A percentile compares a stretch with the other conserved stretches of the same genome.
Conservation (phyloP, 345 rosid species). For the Populus pruinosa region DNA sequence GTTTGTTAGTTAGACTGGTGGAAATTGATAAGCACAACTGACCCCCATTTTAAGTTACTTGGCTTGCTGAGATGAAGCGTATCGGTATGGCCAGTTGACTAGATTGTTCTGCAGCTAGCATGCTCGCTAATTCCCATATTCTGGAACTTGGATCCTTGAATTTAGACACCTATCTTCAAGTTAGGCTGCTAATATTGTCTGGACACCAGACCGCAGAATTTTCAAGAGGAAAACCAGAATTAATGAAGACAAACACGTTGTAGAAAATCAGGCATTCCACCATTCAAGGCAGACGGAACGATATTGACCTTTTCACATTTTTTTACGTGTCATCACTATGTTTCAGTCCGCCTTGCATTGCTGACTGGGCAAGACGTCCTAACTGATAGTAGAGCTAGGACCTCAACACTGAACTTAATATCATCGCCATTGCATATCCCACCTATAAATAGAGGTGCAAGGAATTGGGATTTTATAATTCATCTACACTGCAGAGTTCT, state of each 20-base stretch:
- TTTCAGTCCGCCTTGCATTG: too few relatives aligned
- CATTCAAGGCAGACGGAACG: slow-evolving; percentile 1
- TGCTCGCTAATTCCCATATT: too few relatives aligned
- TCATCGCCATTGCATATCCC: too few relatives aligned
- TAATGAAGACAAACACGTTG: neutral
- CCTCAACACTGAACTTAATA: too few relatives aligned
- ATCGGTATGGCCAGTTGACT: neutral
- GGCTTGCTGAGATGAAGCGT: neutral
- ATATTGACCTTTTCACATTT: too few relatives aligned
- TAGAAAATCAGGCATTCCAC: neutral
- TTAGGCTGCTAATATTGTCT: neutral
- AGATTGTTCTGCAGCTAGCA: too few relatives aligned
- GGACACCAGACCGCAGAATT: neutral
- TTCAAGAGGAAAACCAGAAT: neutral
- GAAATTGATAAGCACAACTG: too few relatives aligned
- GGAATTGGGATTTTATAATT: neutral
- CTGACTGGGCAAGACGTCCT: too few relatives aligned
- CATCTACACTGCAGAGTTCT: neutral
- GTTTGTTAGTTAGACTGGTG: too few relatives aligned
- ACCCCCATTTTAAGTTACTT: neutral
- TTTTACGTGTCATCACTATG: too few relatives aligned
- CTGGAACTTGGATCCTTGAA: neutral
- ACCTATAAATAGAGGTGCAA: neutral
- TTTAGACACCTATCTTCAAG: neutral
- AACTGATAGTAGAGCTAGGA: neutral